Percentiles rank a stretch among this genome's conserved stretches.
Conservation (phyloP, 2,329 filamentous ascomycete genomes). For the Ophiostoma populinum region DNA sequence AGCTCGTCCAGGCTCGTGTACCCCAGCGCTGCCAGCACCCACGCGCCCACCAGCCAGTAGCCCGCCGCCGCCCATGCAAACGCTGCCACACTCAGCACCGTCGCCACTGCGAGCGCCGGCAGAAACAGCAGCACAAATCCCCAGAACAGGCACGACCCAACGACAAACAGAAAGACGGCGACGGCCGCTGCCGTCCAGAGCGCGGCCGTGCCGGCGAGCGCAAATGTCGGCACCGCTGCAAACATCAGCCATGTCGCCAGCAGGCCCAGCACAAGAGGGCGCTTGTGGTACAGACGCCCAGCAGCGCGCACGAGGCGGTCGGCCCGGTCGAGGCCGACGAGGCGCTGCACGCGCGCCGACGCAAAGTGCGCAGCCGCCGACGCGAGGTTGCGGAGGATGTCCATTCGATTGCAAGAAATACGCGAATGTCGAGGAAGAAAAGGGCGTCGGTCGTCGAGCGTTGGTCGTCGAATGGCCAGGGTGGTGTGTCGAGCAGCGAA, state of each 20-base stretch:
- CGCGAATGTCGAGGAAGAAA: no score
- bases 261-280: conserved; percentile 7
- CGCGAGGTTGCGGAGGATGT: conserved; percentile 2
- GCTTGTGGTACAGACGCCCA: conserved; percentile 2
- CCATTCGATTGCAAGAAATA: no score
- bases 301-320: conserved; percentile 2
- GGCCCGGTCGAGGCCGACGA: conserved; percentile 4
- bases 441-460: no score
- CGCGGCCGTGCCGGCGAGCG: conserved; percentile 7
- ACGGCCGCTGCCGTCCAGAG: conserved; percentile 8
- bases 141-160: conserved; percentile 12
- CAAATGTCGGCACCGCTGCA: conserved; percentile 4
- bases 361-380: not conserved
- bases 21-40: conserved; percentile 4
- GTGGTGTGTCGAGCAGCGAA: no score
- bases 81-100: conserved; percentile 1
- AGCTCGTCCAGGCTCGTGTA: not conserved
- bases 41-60: conserved; percentile 1
- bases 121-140: conserved; percentile 8
- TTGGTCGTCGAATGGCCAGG: no score
- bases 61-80: conserved; percentile 8
- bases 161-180: conserved; percentile 9
- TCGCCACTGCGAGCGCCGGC: conserved; percentile 9
- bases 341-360: not conserved
- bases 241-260: conserved; percentile 5